phyloP scores from a whole-genome alignment of 2,329 filamentous ascomycete genomes.

The Ophiostoma australiae region DNA sequence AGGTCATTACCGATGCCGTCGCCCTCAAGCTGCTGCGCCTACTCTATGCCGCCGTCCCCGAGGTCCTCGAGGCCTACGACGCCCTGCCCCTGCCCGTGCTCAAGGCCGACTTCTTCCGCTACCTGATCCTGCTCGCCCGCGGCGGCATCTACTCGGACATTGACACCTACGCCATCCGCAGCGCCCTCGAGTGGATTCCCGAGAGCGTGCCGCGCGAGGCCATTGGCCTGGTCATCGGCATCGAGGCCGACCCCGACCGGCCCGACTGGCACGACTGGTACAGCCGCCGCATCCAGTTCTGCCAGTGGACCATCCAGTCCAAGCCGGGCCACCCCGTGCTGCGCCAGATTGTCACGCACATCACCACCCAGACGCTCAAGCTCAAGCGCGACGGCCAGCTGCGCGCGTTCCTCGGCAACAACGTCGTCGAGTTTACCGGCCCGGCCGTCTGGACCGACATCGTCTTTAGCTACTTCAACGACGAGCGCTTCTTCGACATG shows the following conservation, averaged over 20 bases:
- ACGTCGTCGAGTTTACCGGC: constrained; percentile 88
- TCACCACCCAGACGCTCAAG: constrained; percentile 74
- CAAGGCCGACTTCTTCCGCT: constrained; percentile 75
- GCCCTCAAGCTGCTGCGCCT: constrained; percentile 76
- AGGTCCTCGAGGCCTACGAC: constrained; percentile 71
- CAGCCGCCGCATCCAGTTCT: constrained; percentile 92
- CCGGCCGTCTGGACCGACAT: constrained; percentile 92
- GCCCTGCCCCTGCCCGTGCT: constrained; percentile 68
- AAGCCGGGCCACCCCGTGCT: constrained; percentile 93
- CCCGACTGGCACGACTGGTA: constrained; percentile 95
- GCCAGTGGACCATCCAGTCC: constrained; percentile 96
- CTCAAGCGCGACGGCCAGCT: constrained; percentile 66
- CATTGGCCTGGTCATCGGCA: constrained; percentile 84
- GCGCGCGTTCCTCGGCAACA: constrained; percentile 56
- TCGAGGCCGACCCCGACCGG: constrained; percentile 92
- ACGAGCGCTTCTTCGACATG: constrained; percentile 82
- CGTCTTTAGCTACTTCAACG: constrained; percentile 91
- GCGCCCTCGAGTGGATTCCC: constrained; percentile 84
- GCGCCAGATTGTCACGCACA: constrained; percentile 77
- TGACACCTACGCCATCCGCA: constrained; percentile 79
- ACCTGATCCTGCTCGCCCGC: constrained; percentile 60
- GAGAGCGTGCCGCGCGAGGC: constrained; percentile 66
- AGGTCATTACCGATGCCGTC: constrained; percentile 90
- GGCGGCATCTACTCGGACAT: constrained; percentile 80
- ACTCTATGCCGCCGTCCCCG: constrained; percentile 77